phyloP scores from a whole-genome alignment of 2,329 filamentous ascomycete genomes.

The Xylaria sp. region DNA sequence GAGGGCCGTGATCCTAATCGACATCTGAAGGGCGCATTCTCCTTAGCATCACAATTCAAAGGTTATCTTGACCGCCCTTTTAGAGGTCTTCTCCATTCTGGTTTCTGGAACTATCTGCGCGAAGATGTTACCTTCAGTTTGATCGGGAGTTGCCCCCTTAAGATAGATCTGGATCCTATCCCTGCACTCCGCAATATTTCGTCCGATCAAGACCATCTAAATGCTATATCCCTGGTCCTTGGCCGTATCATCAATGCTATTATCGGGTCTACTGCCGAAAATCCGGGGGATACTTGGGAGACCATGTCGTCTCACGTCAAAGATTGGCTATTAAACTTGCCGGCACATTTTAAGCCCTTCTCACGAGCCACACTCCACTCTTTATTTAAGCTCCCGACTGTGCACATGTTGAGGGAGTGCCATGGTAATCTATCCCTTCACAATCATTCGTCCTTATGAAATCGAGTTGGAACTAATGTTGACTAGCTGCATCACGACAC shows the following conservation, averaged over 20 bases:
- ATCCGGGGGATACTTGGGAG: slow-evolving; percentile 40
- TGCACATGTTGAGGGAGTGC: slow-evolving; percentile 56
- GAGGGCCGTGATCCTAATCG: slow-evolving; percentile 57
- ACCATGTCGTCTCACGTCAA: slow-evolving; percentile 41
- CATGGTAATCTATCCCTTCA: slow-evolving; percentile 52
- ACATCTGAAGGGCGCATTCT: slow-evolving; percentile 60
- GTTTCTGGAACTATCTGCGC: slow-evolving; percentile 63
- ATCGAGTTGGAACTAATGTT: slow-evolving; percentile 9
- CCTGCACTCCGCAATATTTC: slow-evolving; percentile 25
- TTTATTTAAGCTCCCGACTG: slow-evolving; percentile 49
- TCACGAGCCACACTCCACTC: slow-evolving; percentile 35
- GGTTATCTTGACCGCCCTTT: slow-evolving; percentile 39
- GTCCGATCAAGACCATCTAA: slow-evolving; percentile 52
- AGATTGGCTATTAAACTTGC: slow-evolving; percentile 50
- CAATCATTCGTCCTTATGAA: background rate
- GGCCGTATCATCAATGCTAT: slow-evolving; percentile 57
- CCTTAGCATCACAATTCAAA: slow-evolving; percentile 52
- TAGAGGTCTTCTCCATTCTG: slow-evolving; percentile 52
- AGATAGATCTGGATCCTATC: slow-evolving; percentile 53
- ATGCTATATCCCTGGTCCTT: slow-evolving; percentile 56
- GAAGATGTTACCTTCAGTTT: slow-evolving; percentile 67
- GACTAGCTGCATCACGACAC: slow-evolving; percentile 56
- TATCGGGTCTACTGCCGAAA: slow-evolving; percentile 41
- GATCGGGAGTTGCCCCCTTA: slow-evolving; percentile 55
- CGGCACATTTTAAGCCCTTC: slow-evolving; percentile 51